phyloP scores from a whole-genome alignment of 164 flowering plant genomes.

The Annona cherimola region DNA sequence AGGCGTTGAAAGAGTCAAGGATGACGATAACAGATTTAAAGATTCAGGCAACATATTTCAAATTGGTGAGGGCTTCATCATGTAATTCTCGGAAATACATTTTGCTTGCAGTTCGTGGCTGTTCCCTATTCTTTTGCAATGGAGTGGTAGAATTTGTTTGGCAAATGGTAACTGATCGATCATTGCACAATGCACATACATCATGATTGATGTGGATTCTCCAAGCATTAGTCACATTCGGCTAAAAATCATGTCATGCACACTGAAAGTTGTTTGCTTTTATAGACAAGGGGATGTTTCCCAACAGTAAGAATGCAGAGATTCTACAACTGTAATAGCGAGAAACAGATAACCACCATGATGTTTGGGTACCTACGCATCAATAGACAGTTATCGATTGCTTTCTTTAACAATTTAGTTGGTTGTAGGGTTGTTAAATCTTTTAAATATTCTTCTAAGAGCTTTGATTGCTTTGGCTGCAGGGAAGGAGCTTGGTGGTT shows the following conservation, averaged over 20 bases:
- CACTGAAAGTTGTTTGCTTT: too few species aligned
- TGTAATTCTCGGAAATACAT: background rate
- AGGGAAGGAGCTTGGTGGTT: constrained; percentile 6
- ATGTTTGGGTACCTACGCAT: too few species aligned
- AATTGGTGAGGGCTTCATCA: background rate
- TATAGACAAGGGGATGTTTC: too few species aligned
- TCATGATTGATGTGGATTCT: background rate
- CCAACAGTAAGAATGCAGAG: too few species aligned
- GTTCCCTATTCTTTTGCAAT: background rate
- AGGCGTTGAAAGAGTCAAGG: background rate
- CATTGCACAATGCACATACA: background rate
- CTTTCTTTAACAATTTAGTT: background rate
- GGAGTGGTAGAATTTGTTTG: too few species aligned
- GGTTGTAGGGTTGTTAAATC: background rate
- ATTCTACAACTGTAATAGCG: too few species aligned
- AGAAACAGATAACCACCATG: too few species aligned
- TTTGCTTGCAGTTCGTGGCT: background rate
- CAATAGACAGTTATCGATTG: background rate
- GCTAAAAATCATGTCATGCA: too few species aligned
- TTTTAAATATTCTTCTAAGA: background rate
- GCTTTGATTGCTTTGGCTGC: background rate
- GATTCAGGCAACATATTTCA: background rate
- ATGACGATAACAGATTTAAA: background rate
- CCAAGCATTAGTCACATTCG: too few species aligned
- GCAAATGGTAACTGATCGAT: too few species aligned